A percentile compares a stretch with the other conserved stretches of the same genome.
Evolutionary conservation across 148 eudicot species (phyloP).

Genomic region (Persicaria tinctoria): DNA sequence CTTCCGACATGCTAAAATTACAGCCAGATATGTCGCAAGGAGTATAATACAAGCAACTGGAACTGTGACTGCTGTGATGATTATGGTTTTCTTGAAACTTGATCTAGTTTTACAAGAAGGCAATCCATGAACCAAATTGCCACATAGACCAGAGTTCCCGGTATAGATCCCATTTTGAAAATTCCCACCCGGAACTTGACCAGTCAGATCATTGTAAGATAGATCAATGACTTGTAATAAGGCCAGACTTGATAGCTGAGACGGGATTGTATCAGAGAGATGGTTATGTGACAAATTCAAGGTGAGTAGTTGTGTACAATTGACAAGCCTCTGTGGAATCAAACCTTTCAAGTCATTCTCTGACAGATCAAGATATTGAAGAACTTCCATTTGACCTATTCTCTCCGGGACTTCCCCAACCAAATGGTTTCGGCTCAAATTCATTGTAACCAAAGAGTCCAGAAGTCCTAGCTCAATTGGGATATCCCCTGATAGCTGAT

Average conservation of each 20-base stretch:
- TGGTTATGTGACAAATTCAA: constrained; percentile 69
- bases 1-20: constrained; percentile 14
- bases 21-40: constrained; percentile 24
- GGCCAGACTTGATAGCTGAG: no score
- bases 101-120: constrained; percentile 27
- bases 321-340: constrained; percentile 35
- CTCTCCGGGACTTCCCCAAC: constrained; percentile 48
- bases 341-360: constrained; percentile 45
- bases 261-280: constrained; percentile 20
- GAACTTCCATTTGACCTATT: constrained; percentile 38
- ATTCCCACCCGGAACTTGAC: no score
- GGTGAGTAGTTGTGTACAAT: constrained; percentile 30
- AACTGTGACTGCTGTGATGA: constrained; percentile 31
- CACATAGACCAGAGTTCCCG: constrained; percentile 40
- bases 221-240: no score
- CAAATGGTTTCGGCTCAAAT: constrained; percentile 49
- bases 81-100: constrained; percentile 12
- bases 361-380: constrained; percentile 59
- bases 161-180: background rate
- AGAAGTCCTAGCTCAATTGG: constrained; percentile 33
- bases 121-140: constrained; percentile 46
- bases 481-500: no score
- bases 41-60: constrained; percentile 34
- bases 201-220: no score
- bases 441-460: constrained; percentile 29